Base-by-base conservation (phyloP, 1,284 basidiomycete species). In the Austroboletus novae-zelandiae region DNA sequence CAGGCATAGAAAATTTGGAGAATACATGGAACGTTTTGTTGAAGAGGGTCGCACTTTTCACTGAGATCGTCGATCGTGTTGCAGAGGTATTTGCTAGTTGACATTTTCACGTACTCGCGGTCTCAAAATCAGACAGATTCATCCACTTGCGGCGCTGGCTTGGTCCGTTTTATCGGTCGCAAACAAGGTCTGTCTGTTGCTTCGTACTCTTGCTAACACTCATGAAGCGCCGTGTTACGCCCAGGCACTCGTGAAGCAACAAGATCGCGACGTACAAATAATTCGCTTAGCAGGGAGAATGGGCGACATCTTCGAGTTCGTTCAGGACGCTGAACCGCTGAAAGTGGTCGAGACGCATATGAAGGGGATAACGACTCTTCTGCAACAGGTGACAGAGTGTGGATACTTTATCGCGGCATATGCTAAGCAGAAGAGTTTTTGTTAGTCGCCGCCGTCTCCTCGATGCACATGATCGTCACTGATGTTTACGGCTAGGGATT, bases 331-430 rank as follows among this genome's bases (percentile, higher is more conserved):
- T 14, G 31, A 43, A 0, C 14, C 45, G 0, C 27, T 53, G 27
- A 53, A 52, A 29, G 23, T 7, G 3, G 27, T 43, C 4, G 5
- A 47, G 5, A 8, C 42, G 8, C 45, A 44, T 25, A 20, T 3
- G 4, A 30, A 43, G 42, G 29, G 36, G 1, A 17, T 44, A 13
- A 51, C 7, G 3, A 27, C 29, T 27, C 4, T 50, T 2, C 9
- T 50, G 23, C 48, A 45, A 17, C 48, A 50, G 15, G 43, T 50
- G 30, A 41, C 40, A 6, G 49, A 50, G 34, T 50, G 43, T 15
- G 48, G 43, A 6, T 50, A 45, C 39, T 50, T 50, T 14, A 36
- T 45, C 8, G 17, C 48, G 4, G 48, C 35, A 23, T 50, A 46
- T 5, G 32, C 39, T 31, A 50, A 40, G 10, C 43, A 29, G 11